phyloP scores from a whole-genome alignment of 768 basidiomycete species.

The Nevesoporus exiguus region DNA sequence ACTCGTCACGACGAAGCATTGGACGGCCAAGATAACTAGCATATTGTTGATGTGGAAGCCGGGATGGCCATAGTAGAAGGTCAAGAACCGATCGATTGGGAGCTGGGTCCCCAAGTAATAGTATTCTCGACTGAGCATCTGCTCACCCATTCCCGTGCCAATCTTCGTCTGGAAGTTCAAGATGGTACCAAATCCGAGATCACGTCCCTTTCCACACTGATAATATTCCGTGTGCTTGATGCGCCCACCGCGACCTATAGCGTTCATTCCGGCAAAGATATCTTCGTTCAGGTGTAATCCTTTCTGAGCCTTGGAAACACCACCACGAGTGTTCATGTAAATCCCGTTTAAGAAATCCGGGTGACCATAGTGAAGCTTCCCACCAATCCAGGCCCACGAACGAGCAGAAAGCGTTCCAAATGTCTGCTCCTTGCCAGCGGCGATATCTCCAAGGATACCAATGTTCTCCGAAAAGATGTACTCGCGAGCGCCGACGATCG shows the following conservation, averaged over 20 bases:
- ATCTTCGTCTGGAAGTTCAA: slow-evolving; percentile 99
- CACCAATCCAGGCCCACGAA: slow-evolving; percentile 95
- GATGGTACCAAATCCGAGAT: slow-evolving; percentile 98
- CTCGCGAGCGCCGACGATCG: slow-evolving; percentile 97
- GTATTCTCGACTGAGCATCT: slow-evolving; percentile 98
- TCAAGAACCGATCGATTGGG: slow-evolving; percentile 97
- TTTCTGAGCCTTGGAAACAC: slow-evolving; percentile 98
- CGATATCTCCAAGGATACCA: slow-evolving; percentile 96
- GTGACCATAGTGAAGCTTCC: slow-evolving; percentile 98
- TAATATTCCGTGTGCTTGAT: slow-evolving; percentile 99
- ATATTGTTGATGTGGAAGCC: slow-evolving; percentile 99
- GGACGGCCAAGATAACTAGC: slow-evolving; percentile 95
- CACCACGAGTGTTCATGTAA: slow-evolving; percentile 98
- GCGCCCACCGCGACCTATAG: slow-evolving; percentile 91
- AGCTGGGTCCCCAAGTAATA: slow-evolving; percentile 98
- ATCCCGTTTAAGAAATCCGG: slow-evolving; percentile 98
- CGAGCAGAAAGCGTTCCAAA: slow-evolving; percentile 98
- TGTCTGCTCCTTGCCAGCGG: slow-evolving; percentile 99
- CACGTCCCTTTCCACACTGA: slow-evolving; percentile 98
- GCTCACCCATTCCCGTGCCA: slow-evolving; percentile 99
- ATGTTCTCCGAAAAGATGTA: slow-evolving; percentile 99
- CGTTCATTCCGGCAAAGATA: slow-evolving; percentile 99
- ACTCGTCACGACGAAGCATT: slow-evolving; percentile 92
- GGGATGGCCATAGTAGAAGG: slow-evolving; percentile 99
- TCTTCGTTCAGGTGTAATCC: slow-evolving; percentile 99